Base-by-base conservation (phyloP, 208 protist species). In the Herpetomonas samuelpessoai region DNA sequence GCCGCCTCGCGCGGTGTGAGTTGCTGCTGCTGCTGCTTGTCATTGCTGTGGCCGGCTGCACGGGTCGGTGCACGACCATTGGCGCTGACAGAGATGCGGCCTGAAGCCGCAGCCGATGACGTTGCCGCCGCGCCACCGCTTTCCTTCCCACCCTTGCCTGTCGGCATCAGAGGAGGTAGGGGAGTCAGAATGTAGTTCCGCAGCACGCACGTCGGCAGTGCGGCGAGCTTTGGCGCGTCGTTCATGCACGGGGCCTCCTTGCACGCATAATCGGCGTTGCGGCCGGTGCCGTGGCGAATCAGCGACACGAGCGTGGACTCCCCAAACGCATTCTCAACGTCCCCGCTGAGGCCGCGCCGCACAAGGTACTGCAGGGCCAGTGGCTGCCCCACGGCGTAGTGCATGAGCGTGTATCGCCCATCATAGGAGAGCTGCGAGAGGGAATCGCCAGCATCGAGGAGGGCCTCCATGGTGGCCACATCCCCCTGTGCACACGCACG, bases 361-460 rank as follows among this genome's bases (percentile, higher is more conserved):
- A 66, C 25, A 10, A 79, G 57, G 57, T 65, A 75, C 9, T 58
- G 52, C 38, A 88, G 41, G 21, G 71, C 58, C 18, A 45, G 58
- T 3, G 83, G 83, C n/a, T 91, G 85, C 0, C 62, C 85, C 0
- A 71, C 84, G 19, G 85, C 81, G 72, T 92, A 92, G 70, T 95
- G 89, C 10, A 95, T 76, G 6, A 95, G 75, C 7, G 89, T 92
- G 70, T 95, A 95, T 19, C 79, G 83, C 1, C 89, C 89, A 48
- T 95, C 86, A 2, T 67, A 29, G 10, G 84, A 92, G 21, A 95
- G 61, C 53, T 85, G 73, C 28, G 48, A 57, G 25, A 86, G 55
- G 10, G 56, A 24, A 48, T 86, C 87, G 3, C 87, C 87, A 1
- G 76, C 71, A 45, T 79, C 66, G 29, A 93, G 74, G 19, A 93